phyloP scores from a whole-genome alignment of 768 basidiomycete genomes.

The Tephrocybe sp. region DNA sequence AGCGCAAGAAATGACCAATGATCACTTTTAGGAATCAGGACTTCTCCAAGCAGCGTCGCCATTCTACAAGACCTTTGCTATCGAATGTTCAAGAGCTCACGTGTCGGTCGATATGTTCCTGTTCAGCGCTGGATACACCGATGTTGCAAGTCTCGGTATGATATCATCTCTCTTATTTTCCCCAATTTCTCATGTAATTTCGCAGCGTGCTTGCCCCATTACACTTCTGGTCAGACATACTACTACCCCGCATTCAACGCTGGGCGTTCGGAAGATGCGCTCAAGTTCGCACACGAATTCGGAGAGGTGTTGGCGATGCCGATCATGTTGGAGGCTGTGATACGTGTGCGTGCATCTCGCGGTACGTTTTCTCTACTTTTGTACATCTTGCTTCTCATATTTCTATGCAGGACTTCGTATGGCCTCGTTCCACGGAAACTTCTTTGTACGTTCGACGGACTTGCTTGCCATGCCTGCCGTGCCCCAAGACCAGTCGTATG shows the following conservation, averaged over 20 bases:
- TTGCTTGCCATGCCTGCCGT: constrained; percentile 94
- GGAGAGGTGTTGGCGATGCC: constrained; percentile 91
- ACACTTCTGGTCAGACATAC: constrained; percentile 97
- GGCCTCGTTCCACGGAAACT: constrained; percentile 98
- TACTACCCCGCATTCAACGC: constrained; percentile 99
- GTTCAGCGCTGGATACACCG: constrained; percentile 91
- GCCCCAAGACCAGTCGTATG: constrained; percentile 95
- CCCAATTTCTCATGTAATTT: not conserved
- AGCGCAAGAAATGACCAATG: too few species aligned
- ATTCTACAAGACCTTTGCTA: constrained; percentile 99
- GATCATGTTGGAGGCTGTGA: constrained; percentile 95
- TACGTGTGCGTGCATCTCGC: constrained; percentile 96
- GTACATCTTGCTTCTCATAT: not conserved
- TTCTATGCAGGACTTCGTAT: constrained; percentile 71
- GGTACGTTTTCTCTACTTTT: constrained; percentile 41
- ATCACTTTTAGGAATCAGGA: constrained; percentile 81
- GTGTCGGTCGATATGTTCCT: constrained; percentile 99
- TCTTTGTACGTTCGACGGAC: constrained; percentile 97
- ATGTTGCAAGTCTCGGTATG: constrained; percentile 89
- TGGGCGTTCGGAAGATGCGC: constrained; percentile 87
- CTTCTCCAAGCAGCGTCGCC: constrained; percentile 90
- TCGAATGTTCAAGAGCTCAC: constrained; percentile 96
- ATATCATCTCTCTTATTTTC: not conserved
- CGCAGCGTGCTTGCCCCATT: constrained; percentile 88
- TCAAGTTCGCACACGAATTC: constrained; percentile 98